Percentiles rank a stretch among this genome's conserved stretches.
Conservation (phyloP, 2,329 filamentous ascomycete genomes). For the Pestalotiopsis sp. region DNA sequence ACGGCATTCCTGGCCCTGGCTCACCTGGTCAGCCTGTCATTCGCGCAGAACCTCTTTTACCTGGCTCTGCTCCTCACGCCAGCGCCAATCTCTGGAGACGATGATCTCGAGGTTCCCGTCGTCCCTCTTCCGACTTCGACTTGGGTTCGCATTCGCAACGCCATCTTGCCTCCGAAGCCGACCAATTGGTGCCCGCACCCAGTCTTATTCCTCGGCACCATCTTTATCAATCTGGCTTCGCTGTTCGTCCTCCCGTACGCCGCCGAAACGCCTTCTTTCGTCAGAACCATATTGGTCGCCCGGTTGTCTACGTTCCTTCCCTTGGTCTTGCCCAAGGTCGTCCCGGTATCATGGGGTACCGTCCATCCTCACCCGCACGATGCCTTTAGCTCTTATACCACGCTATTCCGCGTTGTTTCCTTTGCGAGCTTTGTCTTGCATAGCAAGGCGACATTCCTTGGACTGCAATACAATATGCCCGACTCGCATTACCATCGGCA, state of each 20-base stretch:
- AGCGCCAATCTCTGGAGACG: slow-evolving; percentile 38
- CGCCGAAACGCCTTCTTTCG: slow-evolving; percentile 42
- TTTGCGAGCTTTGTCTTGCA: slow-evolving; percentile 45
- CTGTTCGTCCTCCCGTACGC: slow-evolving; percentile 41
- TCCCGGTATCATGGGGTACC: slow-evolving; percentile 51
- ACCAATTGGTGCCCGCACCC: slow-evolving; percentile 44
- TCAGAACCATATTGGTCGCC: slow-evolving; percentile 30
- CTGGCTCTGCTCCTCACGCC: slow-evolving; percentile 59
- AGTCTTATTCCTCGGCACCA: slow-evolving; percentile 32
- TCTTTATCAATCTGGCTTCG: slow-evolving; percentile 36
- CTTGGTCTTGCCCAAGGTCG: slow-evolving; percentile 45
- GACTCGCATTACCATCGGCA: slow-evolving; percentile 49
- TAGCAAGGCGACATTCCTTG: slow-evolving; percentile 42
- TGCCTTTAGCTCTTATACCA: slow-evolving; percentile 41
- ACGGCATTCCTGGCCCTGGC: slow-evolving; percentile 61
- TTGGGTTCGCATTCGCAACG: slow-evolving; percentile 29
- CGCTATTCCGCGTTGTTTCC: slow-evolving; percentile 50
- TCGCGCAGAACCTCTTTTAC: slow-evolving; percentile 66
- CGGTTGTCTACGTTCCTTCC: slow-evolving; percentile 46
- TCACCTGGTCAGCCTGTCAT: slow-evolving; percentile 61
- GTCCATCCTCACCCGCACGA: slow-evolving; percentile 41
- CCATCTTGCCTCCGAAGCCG: slow-evolving; percentile 40
- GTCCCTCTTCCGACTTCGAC: slow-evolving; percentile 29
- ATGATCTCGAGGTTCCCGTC: slow-evolving; percentile 28
- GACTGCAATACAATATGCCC: slow-evolving; percentile 49